phyloP scores from a whole-genome alignment of 2,329 filamentous ascomycete species.

The Lachnellula subtilissima region DNA sequence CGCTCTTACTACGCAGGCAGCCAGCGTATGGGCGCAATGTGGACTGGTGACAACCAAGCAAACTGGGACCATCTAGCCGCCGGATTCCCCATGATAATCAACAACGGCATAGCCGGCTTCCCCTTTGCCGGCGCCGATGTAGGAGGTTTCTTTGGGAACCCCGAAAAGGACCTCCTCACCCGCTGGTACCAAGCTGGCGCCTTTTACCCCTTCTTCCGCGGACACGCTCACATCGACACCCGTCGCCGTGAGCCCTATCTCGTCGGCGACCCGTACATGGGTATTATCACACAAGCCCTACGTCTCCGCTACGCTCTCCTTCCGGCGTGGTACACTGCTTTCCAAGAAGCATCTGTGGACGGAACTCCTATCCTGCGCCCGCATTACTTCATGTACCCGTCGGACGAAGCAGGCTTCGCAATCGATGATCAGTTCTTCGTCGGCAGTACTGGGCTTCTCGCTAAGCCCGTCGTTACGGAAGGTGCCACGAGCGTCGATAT shows the following conservation, averaged over 20 bases:
- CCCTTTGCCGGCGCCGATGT: constrained; percentile 95
- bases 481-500: constrained; percentile 68
- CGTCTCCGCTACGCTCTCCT: constrained; percentile 85
- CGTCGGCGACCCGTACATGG: constrained; percentile 74
- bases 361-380: constrained; percentile 86
- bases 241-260: constrained; percentile 92
- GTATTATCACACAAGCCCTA: constrained; percentile 81
- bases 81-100: constrained; percentile 88
- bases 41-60: constrained; percentile 97
- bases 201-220: constrained; percentile 98
- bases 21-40: constrained; percentile 90
- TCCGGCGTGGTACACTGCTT: constrained; percentile 94
- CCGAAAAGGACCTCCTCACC: constrained; percentile 82
- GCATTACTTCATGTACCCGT: constrained; percentile 88
- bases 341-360: constrained; percentile 78
- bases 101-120: constrained; percentile 86
- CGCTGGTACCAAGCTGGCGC: constrained; percentile 96
- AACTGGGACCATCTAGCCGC: constrained; percentile 87
- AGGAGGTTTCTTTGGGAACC: constrained; percentile 96
- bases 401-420: constrained; percentile 78
- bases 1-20: constrained; percentile 89
- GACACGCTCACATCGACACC: constrained; percentile 93
- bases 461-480: constrained; percentile 81
- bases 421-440: constrained; percentile 94
- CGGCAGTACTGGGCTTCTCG: constrained; percentile 82